These are phyloP conservation scores for Pseudopyricularia javanii DNA, from an alignment of 2,329 filamentous ascomycete genomes.

Conservation along the genomic window DNA sequence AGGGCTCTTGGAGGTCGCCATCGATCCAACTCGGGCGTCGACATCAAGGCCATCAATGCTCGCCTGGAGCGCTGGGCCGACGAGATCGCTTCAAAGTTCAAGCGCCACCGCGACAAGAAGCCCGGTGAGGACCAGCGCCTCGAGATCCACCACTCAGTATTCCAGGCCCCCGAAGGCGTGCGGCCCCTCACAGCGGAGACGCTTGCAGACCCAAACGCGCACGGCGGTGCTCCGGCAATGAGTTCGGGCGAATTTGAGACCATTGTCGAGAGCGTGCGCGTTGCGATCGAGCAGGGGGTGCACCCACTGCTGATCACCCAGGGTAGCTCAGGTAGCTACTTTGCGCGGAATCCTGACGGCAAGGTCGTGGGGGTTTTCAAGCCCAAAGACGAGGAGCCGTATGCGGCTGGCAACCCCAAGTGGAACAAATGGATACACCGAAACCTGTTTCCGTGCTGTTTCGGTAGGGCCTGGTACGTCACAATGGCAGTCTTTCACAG, in stretches of 20 bases:
- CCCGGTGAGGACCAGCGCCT: conserved; percentile 68
- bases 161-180: conserved; percentile 82
- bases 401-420: conserved; percentile 92
- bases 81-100: conserved; percentile 95
- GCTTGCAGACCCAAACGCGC: conserved; percentile 35
- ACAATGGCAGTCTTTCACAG: not conserved
- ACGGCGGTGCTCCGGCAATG: conserved; percentile 30
- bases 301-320: conserved; percentile 96
- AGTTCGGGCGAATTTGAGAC: conserved; percentile 73
- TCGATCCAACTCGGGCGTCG: conserved; percentile 72
- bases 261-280: conserved; percentile 78
- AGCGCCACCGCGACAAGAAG: conserved; percentile 65
- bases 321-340: conserved; percentile 95
- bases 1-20: conserved; percentile 22
- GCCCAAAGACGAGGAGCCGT: conserved; percentile 97
- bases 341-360: conserved; percentile 80
- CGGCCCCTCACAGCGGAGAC: conserved; percentile 66
- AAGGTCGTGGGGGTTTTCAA: conserved; percentile 98
- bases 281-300: conserved; percentile 78
- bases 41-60: conserved; percentile 97
- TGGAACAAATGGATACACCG: conserved; percentile 99
- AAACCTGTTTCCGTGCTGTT: conserved; percentile 94
- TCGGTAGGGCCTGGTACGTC: conserved; percentile 71
- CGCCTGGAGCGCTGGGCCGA: conserved; percentile 93
- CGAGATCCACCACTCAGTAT: conserved; percentile 96